Base-by-base conservation (phyloP, 2,329 filamentous ascomycete species). In the Ascochyta rabiei region DNA sequence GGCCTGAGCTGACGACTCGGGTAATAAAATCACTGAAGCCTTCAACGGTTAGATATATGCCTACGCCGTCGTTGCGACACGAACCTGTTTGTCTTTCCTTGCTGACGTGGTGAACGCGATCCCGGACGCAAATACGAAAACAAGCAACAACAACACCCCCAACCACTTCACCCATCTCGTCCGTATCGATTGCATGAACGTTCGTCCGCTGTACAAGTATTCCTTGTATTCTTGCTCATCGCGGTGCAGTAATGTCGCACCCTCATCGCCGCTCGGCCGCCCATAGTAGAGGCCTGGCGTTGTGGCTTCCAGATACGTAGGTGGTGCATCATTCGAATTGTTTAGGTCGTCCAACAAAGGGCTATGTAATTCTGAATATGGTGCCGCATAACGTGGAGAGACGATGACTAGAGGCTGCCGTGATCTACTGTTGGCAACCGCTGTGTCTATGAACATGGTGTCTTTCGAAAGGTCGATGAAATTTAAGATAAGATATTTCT, bases 231-330 rank as follows among this genome's bases (percentile, higher is more conserved):
- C 60, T 41, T 55, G 62, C 49, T 53, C 62, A 51, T 52, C 53
- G 28, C 23, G 56, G 16, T 61, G 56, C 18, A 74, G 48, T 35
- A 74, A 47, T 23, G 70, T 57, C 5, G 68, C 65, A 3, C 61
- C 70, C 48, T 74, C 70, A 46, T 72, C 70, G 10, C 66, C 63
- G 33, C 66, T 71, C 13, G 64, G 46, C 39, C 68, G 54, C 13
- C 57, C 59, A 16, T 63, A 65, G 48, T 70, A 73, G 1, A 67
- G 60, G n/a, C 62, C 61, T 28, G 71, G 70, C 3, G 71, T 74
- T 8, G 70, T 74, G 7, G 71, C 71, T 53, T 74, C 71, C 1
- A 74, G 60, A 48, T 74, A 74, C 15, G 59, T 69, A 5, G 68
- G 67, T 12, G 71, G 68, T 9, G 57, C 61, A 19, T 61, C 57